Evolutionary conservation across 768 basidiomycete genomes (phyloP).

Genomic region (Hydnum rufescens): DNA sequence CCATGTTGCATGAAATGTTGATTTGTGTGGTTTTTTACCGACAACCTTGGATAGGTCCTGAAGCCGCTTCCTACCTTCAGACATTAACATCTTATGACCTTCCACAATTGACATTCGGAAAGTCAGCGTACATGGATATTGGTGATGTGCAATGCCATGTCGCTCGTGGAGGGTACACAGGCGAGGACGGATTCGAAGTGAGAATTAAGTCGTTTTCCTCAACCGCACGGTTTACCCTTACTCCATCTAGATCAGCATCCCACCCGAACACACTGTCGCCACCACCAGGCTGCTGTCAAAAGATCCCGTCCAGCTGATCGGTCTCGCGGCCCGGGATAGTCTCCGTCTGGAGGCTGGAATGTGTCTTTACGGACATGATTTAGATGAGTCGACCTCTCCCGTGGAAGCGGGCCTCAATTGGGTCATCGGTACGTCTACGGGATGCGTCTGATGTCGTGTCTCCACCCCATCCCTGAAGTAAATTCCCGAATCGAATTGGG

Average conservation of each 20-base stretch:
- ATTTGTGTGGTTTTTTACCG: not conserved
- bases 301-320: conserved; percentile 57
- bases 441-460: not conserved
- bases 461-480: not conserved
- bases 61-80: conserved; percentile 65
- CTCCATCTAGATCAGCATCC: conserved; percentile 57
- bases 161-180: conserved; percentile 90
- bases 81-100: conserved; percentile 57
- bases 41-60: conserved; percentile 35
- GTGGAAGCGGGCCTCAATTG: conserved; percentile 83
- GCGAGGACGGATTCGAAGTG: conserved; percentile 96
- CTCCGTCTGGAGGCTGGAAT: conserved; percentile 91
- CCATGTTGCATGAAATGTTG: not conserved
- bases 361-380: conserved; percentile 89
- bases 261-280: conserved; percentile 51
- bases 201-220: conserved; percentile 5
- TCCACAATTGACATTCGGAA: conserved; percentile 58
- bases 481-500: not conserved
- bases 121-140: conserved; percentile 59
- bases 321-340: conserved; percentile 83
- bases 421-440: conserved; percentile 57
- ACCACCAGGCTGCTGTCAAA: conserved; percentile 44
- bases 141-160: conserved; percentile 69
- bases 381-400: conserved; percentile 70
- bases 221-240: not conserved